Base-by-base conservation (phyloP, 306 rosid genomes). In the Gastrolobium bilobum region DNA sequence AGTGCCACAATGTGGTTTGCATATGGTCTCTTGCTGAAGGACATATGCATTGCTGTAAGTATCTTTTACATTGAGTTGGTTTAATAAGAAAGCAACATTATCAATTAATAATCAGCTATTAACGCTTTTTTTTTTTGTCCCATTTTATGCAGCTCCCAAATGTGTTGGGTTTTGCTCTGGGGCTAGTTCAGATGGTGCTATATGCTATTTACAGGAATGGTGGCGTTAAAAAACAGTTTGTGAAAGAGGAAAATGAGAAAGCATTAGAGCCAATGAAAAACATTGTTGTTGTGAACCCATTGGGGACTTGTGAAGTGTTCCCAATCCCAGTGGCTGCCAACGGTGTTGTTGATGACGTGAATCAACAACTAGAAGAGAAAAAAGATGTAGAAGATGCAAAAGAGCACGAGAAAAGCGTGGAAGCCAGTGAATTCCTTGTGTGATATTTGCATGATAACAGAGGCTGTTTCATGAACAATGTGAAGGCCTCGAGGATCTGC, bases 1-100 rank as follows among this genome's bases (percentile, higher is more conserved):
- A 95, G 97, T 71, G 97, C 96, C 30, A 26, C 90, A 2, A 74
- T 78, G 83, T 95, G 98, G 99, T 89, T 95, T 26, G 79, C 71
- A 2, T 91, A 93, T 44, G 99, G 98, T 44, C 15, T 85, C 4
- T 54, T 81, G 38, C 82, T 82, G 10, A 78, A 74, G 68, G 94
- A 92, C 75, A 76, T 77, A 1, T 87, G 89, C 73, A 46, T 92
- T 62, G 93, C 90, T n/a, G 94, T 94, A 67, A 89, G 92, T 84
- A 72, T 11, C 30, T 35, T 11, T 20, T 20, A 20, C 26, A 20
- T 20, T 20, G 26, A 20, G 26, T 20, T 20, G 26, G 26, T 20
- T 20, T 20, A 20, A 20, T 20, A 0, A 20, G 26, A 20, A 20
- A 20, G 26, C 26, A 20, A 20, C 26, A 20, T 20, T 20, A 20